These are phyloP conservation scores for Eucalyptus curtisii DNA, from an alignment of 345 rosid genomes.

Conservation along the genomic window DNA sequence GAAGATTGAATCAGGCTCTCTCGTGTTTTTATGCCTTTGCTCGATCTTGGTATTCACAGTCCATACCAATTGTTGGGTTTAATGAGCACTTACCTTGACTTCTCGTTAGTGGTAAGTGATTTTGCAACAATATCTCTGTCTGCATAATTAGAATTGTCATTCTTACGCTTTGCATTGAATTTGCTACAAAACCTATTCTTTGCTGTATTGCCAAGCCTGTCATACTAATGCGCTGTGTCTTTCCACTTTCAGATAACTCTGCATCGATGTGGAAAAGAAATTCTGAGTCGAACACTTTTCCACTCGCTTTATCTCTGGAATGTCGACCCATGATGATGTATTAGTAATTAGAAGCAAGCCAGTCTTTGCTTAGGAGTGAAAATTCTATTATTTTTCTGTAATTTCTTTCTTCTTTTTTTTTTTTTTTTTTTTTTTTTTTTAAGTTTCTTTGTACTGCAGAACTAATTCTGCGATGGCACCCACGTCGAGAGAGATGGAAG, in stretches of 20 bases:
- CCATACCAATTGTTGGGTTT: not conserved
- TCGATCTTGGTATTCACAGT: not conserved
- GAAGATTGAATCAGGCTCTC: not conserved
- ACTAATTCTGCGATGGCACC: not conserved
- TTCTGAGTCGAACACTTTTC: not conserved
- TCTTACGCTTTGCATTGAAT: not conserved
- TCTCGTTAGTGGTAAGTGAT: not conserved
- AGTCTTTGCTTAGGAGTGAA: not conserved
- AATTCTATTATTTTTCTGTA: not conserved
- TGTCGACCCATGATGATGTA: not conserved
- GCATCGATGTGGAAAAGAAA: not conserved
- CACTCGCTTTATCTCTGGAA: not conserved
- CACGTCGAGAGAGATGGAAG: accelerated
- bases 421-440: not conserved
- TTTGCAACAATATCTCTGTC: not conserved
- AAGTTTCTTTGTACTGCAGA: not conserved
- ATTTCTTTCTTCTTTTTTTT: not conserved
- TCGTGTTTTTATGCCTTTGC: not conserved
- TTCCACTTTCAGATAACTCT: not conserved
- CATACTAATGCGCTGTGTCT: not conserved
- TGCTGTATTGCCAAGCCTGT: not conserved
- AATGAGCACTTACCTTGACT: not conserved
- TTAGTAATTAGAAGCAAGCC: not conserved
- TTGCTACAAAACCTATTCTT: not conserved
- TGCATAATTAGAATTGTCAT: not conserved